Conservation (phyloP, 306 rosid species). For the Bauhinia variegata region DNA sequence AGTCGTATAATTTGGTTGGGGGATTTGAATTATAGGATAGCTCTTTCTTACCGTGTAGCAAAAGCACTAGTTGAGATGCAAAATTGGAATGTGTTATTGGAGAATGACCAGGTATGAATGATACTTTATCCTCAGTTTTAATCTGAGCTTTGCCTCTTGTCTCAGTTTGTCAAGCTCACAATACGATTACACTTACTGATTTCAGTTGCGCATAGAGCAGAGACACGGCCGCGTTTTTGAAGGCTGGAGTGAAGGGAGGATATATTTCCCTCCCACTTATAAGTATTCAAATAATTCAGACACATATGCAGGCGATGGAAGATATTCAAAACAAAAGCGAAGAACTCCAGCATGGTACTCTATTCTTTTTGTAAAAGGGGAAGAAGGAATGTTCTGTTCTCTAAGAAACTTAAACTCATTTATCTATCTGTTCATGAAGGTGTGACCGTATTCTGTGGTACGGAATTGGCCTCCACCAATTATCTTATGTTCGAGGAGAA, state of each 20-base stretch:
- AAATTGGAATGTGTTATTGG: constrained; percentile 80
- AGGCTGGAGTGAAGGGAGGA: constrained; percentile 94
- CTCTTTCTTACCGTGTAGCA: constrained; percentile 83
- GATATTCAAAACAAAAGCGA: constrained; percentile 81
- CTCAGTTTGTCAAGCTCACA: constrained; percentile 40
- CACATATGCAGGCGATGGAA: constrained; percentile 88
- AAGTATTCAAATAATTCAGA: constrained; percentile 95
- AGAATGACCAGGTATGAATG: constrained; percentile 97
- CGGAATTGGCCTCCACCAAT: constrained; percentile 82
- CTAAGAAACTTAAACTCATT: constrained; percentile 14
- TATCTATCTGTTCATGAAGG: constrained; percentile 57
- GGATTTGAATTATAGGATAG: constrained; percentile 93
- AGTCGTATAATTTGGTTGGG: constrained; percentile 98
- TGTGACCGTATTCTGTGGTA: constrained; percentile 95
- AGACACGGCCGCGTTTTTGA: constrained; percentile 78
- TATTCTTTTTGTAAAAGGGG: constrained; percentile 14
- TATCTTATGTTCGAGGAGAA: constrained; percentile 94
- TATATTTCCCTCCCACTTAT: constrained; percentile 98
- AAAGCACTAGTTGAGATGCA: constrained; percentile 94
- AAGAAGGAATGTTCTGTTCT: neutral
- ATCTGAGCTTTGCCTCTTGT: constrained; percentile 22
- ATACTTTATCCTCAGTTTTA: constrained; percentile 31
- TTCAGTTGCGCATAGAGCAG: constrained; percentile 85
- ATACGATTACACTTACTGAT: constrained; percentile 19
- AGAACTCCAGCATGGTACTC: constrained; percentile 99